Base-by-base conservation (phyloP, 73 alveolate genomes). In the Paramecium biaurelia region DNA sequence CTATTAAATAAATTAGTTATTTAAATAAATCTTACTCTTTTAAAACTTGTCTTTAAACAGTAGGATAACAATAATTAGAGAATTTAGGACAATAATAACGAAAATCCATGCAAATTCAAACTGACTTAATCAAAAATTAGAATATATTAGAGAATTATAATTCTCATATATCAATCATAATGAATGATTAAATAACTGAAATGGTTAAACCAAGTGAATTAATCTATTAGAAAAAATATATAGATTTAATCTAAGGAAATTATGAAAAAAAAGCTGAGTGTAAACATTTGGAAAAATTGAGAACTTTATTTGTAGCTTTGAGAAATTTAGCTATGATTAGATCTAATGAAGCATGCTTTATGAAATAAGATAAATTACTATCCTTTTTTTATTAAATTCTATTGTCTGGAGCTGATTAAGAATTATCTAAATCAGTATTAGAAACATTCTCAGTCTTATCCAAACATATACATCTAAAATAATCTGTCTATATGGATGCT, bases 321-420 rank as follows among this genome's bases (percentile, higher is more conserved):
- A 89, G 94, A 47, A 89, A 89, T 38, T 89, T 89, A 20, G 85
- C 70, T 15, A 70, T 89, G 85, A 89, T 82, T 24, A 89, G 84
- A 89, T 70, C 89, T 14, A 89, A 89, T 70, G 94, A 89, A 89
- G 43, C 57, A 7, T 68, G 76, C 11, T 70, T 89, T 76, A 56
- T 63, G 53, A 89, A 89, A 38, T 21, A 89, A 23, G 94, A 89
- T 11, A 67, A 85, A 49, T 43, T 89, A n/a, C 26, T 89, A 1
- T 30, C 85, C n/a, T 37, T 89, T 28, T 70, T 89, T 56, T 70
- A 70, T 45, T 89, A 89, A 72, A 15, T 89, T 21, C 35, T 89
- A 2, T 57, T 89, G 26, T 26, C 76, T 12, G 87, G 87, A 23
- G 70, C 85, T 4, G 94, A 89, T 89, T 26, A 53, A 7, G 85